Conservation (phyloP, 192 early-diverging fungal genomes). For the Endogone sp. region DNA sequence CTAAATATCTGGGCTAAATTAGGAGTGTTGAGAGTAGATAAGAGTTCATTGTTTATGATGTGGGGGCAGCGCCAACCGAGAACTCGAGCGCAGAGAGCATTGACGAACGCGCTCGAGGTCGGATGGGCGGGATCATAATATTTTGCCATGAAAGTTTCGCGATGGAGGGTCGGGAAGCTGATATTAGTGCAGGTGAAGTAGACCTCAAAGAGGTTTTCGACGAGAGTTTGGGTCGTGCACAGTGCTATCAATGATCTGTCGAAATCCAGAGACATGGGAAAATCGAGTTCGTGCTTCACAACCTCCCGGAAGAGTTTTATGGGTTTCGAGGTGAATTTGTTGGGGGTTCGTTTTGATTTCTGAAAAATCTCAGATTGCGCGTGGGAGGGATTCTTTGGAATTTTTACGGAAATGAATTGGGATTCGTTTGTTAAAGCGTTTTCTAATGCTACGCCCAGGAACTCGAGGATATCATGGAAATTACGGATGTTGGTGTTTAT, state of each 20-base stretch:
- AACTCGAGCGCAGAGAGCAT: not conserved
- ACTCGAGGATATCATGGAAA: not conserved
- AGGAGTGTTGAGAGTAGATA: not conserved
- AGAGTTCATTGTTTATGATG: not conserved
- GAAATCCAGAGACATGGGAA: not conserved
- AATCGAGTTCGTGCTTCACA: not conserved
- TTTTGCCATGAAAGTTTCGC: not conserved
- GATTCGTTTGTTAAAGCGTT: not conserved
- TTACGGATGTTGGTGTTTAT: not conserved
- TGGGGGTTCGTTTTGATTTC: not conserved
- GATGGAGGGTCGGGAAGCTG: not conserved
- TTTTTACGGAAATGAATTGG: not conserved
- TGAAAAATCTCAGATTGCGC: not conserved
- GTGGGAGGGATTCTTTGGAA: no score
- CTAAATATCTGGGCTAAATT: not conserved
- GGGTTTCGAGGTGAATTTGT: not conserved
- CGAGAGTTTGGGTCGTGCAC: not conserved
- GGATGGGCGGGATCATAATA: not conserved
- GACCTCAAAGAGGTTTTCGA: not conserved
- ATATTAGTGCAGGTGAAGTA: not conserved
- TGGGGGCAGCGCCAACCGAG: not conserved
- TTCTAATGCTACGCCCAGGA: not conserved
- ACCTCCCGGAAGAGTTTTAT: not conserved
- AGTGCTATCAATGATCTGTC: not conserved
- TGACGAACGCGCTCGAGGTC: not conserved